Base-by-base conservation (phyloP, 1,284 basidiomycete species). In the Cystobasidiaceae sp. region DNA sequence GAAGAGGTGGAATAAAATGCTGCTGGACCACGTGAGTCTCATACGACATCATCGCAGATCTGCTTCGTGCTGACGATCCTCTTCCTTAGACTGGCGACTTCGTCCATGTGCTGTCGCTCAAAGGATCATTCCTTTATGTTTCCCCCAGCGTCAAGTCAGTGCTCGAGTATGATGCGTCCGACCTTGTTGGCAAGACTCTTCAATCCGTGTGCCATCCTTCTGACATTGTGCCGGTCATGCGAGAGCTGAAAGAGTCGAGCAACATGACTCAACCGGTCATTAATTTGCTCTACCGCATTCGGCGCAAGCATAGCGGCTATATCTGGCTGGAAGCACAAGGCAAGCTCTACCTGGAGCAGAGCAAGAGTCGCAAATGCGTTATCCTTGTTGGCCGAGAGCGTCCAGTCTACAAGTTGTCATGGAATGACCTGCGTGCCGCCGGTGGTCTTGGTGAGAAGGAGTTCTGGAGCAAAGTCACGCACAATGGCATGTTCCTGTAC, bases 71-170 rank as follows among this genome's bases (percentile, higher is more conserved):
- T n/a, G n/a, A n/a, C n/a, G n/a, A n/a, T n/a, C n/a, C n/a, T n/a
- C n/a, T n/a, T n/a, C n/a, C n/a, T 8, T 56, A 71, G 61, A 68
- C 67, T 25, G 68, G 70, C 56, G 73, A 96, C 75, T 90, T 94
- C 74, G 80, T 96, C 30, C 87, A 90, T 73, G 92, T 96, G 43
- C 81, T 97, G 28, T 93, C 90, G 4, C 84, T 97, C 70, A 96
- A 96, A 74, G 93, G 93, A n/a, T 83, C 83, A 7, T 91, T 97
- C 78, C 83, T 93, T 55, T 97, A 96, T 75, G 89, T 91, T 61
- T 89, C 91, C 0, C 90, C 90, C 0, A 83, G 85, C n/a, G 84
- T 93, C 17, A 78, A 85, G 39, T 84, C 90, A 2, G 46, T 72
- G 39, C 71, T 74, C 55, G 72, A 73, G 57, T 74, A 74, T 68